phyloP scores from a whole-genome alignment of 2,329 filamentous ascomycete species.

The Pseudogymnoascus sp. region DNA sequence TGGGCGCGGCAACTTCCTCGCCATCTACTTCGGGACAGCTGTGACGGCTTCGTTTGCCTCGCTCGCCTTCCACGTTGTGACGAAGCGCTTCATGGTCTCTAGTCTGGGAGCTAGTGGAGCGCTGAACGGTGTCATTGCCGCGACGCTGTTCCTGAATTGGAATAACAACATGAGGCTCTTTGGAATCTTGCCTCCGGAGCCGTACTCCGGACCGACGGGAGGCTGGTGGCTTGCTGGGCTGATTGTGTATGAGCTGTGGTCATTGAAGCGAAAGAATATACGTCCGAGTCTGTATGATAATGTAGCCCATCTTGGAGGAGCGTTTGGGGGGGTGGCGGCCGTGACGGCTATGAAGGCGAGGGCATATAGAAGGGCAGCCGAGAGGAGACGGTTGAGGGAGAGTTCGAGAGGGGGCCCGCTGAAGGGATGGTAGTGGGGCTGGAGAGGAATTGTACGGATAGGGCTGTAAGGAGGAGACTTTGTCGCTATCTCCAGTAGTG shows the following conservation, averaged over 20 bases:
- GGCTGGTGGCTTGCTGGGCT: slow-evolving; percentile 47
- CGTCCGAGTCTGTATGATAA: slow-evolving; percentile 27
- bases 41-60: slow-evolving; percentile 52
- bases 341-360: slow-evolving; percentile 22
- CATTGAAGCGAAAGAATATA: slow-evolving; percentile 28
- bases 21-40: slow-evolving; percentile 57
- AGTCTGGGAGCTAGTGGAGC: slow-evolving; percentile 62
- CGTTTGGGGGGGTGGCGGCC: slow-evolving; percentile 25
- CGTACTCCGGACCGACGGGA: slow-evolving; percentile 45
- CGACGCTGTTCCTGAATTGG: slow-evolving; percentile 54
- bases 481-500: neutral
- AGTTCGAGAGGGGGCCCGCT: slow-evolving; percentile 18
- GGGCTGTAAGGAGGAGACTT: neutral
- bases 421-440: slow-evolving; percentile 15
- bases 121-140: slow-evolving; percentile 52
- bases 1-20: slow-evolving; percentile 60
- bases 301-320: slow-evolving; percentile 33
- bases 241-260: slow-evolving; percentile 42
- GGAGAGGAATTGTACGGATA: neutral
- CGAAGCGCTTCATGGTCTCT: slow-evolving; percentile 35
- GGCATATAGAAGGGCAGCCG: slow-evolving; percentile 19
- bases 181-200: slow-evolving; percentile 46
- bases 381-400: slow-evolving; percentile 20
- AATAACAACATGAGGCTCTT: slow-evolving; percentile 51
- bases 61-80: slow-evolving; percentile 38